Evolutionary conservation across 805 yeast species (phyloP), one percentile per base, ranked within the genome.

Genomic region (Huiozyma sinensis): DNA sequence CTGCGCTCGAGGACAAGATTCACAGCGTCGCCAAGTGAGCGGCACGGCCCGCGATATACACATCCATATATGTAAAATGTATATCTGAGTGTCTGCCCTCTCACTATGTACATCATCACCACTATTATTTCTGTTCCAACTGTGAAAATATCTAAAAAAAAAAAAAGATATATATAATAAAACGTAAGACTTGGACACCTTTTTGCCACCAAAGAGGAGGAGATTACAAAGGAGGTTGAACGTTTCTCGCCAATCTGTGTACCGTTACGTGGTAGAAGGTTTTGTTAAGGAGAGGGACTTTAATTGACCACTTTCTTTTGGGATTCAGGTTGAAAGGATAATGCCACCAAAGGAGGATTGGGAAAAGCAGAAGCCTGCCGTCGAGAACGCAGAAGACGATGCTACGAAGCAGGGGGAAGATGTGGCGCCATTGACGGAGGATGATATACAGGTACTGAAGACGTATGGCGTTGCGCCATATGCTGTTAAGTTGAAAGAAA

Each of bases 311-410:
- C 24, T 17, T 17, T 17, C n/a, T 17, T 17, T 17, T 17, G 24
- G 24, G 24, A 17, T 17, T 17, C 24, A 17, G 4, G 24, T 17
- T 17, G 24, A 17, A 17, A 17, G 24, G 24, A 17, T 9, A 51
- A 89, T 89, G 97, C 89, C 97, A 49, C 95, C 97, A 54, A 92
- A 88, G 72, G 92, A 88, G 45, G 95, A 92, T 65, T 92, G 99
- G 99, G 99, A 94, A 62, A 92, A 92, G 65, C 87, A 86, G 67
- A 82, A 80, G 62, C 83, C 92, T 42, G 95, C 95, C n/a, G 73
- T 71, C 38, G 96, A 83, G 52, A 43, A 42, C 9, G 77, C 72
- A 6, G 79, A 72, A 29, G 79, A 73, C 7, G 80, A 73, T 33
- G 71, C 69, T 13, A 75, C 69, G 12, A 71, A 72, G 45, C 69